phyloP scores from a whole-genome alignment of 257 asterid species.

The Salvia splendens region DNA sequence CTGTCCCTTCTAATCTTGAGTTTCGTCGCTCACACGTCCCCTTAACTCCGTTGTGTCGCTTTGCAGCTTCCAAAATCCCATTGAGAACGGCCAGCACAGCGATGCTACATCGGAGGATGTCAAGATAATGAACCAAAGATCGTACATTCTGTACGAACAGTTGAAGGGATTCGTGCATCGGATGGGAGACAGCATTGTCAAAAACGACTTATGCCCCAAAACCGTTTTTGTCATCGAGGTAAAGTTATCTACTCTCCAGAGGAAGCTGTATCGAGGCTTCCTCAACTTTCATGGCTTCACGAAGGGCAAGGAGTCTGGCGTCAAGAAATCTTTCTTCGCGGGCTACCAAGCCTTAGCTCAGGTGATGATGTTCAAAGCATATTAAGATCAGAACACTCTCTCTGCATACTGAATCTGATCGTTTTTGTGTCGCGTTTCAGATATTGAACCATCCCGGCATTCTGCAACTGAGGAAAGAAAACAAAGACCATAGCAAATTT shows the following conservation, averaged over 20 bases:
- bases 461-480: constrained; percentile 74
- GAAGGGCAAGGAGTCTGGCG: constrained; percentile 61
- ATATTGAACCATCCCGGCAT: constrained; percentile 99
- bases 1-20: background rate
- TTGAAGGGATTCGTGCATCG: constrained; percentile 87
- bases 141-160: constrained; percentile 84
- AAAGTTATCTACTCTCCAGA: constrained; percentile 74
- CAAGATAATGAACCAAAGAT: constrained; percentile 93
- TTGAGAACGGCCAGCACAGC: constrained; percentile 86
- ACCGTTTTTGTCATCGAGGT: constrained; percentile 78
- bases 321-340: constrained; percentile 72
- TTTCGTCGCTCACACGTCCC: constrained; percentile 17
- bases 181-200: constrained; percentile 71
- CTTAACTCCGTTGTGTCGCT: constrained; percentile 25
- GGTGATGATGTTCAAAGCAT: constrained; percentile 35
- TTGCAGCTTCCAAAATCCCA: constrained; percentile 88
- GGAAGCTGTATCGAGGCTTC: constrained; percentile 68
- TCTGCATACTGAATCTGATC: background rate
- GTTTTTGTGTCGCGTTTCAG: constrained; percentile 39
- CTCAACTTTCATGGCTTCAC: constrained; percentile 86
- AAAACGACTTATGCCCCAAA: constrained; percentile 82
- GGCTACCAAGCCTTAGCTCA: constrained; percentile 95
- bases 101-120: constrained; percentile 80
- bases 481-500: constrained; percentile 53
- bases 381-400: no score